Evolutionary conservation across 2,329 filamentous ascomycete species (phyloP).

Genomic region (Lasiodiplodia sp.): DNA sequence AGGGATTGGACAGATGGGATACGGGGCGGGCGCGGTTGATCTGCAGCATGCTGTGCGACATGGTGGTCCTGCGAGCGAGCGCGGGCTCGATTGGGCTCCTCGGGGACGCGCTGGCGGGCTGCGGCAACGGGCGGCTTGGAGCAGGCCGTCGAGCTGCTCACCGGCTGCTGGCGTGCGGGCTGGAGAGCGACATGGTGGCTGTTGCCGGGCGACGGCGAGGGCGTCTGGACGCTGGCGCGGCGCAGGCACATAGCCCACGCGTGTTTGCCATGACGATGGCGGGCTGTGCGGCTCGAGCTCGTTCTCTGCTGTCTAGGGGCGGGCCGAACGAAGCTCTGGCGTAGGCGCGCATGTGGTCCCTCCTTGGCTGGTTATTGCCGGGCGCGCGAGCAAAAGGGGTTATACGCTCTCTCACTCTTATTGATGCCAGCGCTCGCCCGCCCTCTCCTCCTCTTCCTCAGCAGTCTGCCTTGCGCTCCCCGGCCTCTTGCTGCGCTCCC

Average conservation of each 20-base stretch:
- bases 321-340: conserved; percentile 15
- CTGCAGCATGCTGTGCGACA: conserved; percentile 28
- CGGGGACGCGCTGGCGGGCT: not conserved
- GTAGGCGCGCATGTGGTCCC: conserved; percentile 15
- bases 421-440: conserved; percentile 16
- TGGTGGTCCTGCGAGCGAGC: not conserved
- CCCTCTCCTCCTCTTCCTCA: not conserved
- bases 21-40: conserved; percentile 21
- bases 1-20: conserved; percentile 10
- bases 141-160: not conserved
- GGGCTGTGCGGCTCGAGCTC: conserved; percentile 24
- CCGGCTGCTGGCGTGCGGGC: not conserved
- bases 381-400: conserved; percentile 18
- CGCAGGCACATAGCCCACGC: not conserved
- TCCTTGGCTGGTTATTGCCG: conserved; percentile 22
- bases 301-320: not conserved
- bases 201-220: not conserved
- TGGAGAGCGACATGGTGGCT: not conserved
- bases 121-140: conserved; percentile 2
- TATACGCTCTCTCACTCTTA: conserved; percentile 20
- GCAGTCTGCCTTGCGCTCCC: not conserved
- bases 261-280: conserved; percentile 26
- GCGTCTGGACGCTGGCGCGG: conserved; percentile 1
- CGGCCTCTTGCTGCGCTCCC: conserved; percentile 14
- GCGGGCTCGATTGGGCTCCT: not conserved